Evolutionary conservation across 1,139 yeast genomes (phyloP), one percentile per base, ranked within the genome.

Genomic region (Zygoascus meyerae): DNA sequence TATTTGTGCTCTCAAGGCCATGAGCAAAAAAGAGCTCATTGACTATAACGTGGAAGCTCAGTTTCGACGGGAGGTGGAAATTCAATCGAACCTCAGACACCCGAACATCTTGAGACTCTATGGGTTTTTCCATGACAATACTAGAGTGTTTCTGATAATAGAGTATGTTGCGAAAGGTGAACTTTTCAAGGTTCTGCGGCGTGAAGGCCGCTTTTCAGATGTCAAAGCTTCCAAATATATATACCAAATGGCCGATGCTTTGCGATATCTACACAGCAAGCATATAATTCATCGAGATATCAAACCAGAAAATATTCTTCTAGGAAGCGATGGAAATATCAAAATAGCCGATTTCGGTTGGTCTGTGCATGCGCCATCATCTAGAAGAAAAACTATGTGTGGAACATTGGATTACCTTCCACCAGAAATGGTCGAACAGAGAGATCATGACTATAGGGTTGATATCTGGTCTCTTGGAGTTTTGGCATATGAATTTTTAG

Each of bases 401-500:
- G 98, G 98, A 0, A 92, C 98, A 0, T 71, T 92, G 35, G 98
- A 92, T 64, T 92, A 92, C 60, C 67, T 92, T 14, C 95, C 98
- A 0, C 98, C 98, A 2, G 98, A 92, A 67, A 84, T 92, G 86
- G 86, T 92, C 11, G 95, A 84, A 55, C 81, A 86, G 2, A 79
- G 78, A 57, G 84, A 81, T 32, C 95, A 92, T 60, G 94, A 86
- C 58, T 75, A 74, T 48, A 72, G 74, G 40, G 96, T 87, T 0
- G 98, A 92, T 62, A 75, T 85, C 10, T 92, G 98, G 98, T 87
- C 97, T 0, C 69, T 92, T 48, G 98, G 98, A 0, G 81, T 92
- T 1, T 67, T 92, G 39, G 77, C 90, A 51, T 92, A 84, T 61
- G 98, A 92, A 63, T 76, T 92, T 48, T 68, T 92, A 2, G 92